Conservation (phyloP, 495 filamentous ascomycete species). For the Daldinia bambusicola region DNA sequence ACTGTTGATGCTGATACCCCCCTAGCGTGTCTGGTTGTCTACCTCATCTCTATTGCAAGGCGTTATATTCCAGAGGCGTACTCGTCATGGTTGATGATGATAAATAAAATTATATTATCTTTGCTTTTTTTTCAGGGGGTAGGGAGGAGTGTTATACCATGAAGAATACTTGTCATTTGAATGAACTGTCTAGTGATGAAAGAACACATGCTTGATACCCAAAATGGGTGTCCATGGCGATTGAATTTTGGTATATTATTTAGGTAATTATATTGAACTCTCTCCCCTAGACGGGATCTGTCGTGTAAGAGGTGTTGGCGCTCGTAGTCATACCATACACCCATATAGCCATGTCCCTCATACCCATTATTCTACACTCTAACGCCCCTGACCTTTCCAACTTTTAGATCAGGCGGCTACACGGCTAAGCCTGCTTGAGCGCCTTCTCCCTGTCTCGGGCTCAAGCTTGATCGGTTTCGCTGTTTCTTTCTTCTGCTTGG, state of each 20-base stretch:
- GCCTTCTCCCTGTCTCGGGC: conserved; percentile 43
- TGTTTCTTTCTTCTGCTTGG: conserved; percentile 18
- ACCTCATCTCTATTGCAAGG: neutral
- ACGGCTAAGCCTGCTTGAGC: conserved; percentile 50
- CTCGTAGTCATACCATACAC: too few species aligned
- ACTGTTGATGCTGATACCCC: neutral
- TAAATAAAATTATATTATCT: neutral
- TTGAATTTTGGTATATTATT: too few species aligned
- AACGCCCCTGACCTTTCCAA: neutral
- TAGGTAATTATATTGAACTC: too few species aligned
- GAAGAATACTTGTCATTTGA: neutral
- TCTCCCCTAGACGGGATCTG: too few species aligned
- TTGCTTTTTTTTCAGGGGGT: neutral
- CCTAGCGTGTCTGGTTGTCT: neutral
- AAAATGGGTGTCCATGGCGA: too few species aligned
- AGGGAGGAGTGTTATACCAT: neutral
- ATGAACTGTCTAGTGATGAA: too few species aligned
- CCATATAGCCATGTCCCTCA: neutral
- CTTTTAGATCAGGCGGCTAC: neutral
- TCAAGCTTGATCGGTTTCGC: conserved; percentile 14
- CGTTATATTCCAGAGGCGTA: neutral
- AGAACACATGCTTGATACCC: too few species aligned
- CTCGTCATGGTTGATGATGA: neutral
- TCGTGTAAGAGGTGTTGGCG: too few species aligned
- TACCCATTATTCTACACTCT: neutral